phyloP scores from a whole-genome alignment of 1,284 basidiomycete species.

The Moniliophthora roreri region DNA sequence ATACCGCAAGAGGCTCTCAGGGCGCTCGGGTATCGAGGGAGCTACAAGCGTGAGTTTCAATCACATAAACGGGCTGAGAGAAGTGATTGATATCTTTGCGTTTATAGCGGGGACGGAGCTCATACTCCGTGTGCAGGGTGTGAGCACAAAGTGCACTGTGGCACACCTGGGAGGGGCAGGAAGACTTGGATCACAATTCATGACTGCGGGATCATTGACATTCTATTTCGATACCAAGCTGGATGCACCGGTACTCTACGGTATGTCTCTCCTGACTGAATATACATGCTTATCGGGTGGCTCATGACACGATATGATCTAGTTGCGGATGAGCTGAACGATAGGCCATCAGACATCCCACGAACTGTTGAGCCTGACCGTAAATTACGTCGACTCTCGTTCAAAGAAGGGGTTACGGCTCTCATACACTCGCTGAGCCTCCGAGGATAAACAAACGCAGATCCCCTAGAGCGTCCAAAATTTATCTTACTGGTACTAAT shows the following conservation, averaged over 20 bases:
- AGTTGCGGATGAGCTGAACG: slow-evolving; percentile 8
- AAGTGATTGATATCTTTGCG: neutral
- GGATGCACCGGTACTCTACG: slow-evolving; percentile 26
- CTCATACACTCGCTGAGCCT: slow-evolving; percentile 4
- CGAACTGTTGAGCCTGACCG: slow-evolving; percentile 2
- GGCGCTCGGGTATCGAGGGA: slow-evolving; percentile 28
- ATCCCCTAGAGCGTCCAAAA: too few relatives aligned
- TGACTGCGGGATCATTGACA: slow-evolving; percentile 24
- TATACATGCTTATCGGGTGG: neutral
- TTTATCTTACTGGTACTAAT: too few relatives aligned
- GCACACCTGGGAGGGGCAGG: slow-evolving; percentile 23
- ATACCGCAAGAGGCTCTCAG: slow-evolving; percentile 31
- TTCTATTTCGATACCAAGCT: slow-evolving; percentile 25
- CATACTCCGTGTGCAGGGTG: slow-evolving; percentile 22
- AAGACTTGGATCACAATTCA: slow-evolving; percentile 21
- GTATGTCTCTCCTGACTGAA: slow-evolving; percentile 15
- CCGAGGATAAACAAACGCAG: too few relatives aligned
- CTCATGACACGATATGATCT: neutral
- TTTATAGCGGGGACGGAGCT: slow-evolving; percentile 21
- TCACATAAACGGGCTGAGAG: neutral
- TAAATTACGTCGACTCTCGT: slow-evolving; percentile 6
- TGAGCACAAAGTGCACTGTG: slow-evolving; percentile 22
- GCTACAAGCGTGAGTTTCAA: slow-evolving; percentile 10
- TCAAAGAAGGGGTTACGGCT: slow-evolving; percentile 6
- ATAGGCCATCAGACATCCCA: slow-evolving; percentile 5